Conservation (phyloP, 768 basidiomycete genomes). For the Trametes sanguinea region DNA sequence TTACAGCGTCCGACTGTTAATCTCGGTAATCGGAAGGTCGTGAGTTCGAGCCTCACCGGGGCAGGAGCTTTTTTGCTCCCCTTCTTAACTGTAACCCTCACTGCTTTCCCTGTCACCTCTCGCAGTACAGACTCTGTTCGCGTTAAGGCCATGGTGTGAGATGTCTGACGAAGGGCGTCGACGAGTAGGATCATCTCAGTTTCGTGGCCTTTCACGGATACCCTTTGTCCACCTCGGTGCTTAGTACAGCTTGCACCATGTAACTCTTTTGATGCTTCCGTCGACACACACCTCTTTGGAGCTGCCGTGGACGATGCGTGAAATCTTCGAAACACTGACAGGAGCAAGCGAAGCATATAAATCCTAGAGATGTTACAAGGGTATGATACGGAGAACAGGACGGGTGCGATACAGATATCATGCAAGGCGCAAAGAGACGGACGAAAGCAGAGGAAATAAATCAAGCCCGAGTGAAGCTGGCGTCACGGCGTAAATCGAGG, state of each 20-base stretch:
- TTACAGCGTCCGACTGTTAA: slow-evolving; percentile 79
- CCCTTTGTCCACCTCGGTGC: too few species aligned
- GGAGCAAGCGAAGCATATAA: not conserved
- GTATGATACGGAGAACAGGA: not conserved
- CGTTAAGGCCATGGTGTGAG: too few species aligned
- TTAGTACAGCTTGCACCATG: too few species aligned
- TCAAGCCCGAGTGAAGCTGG: slow-evolving; percentile 3
- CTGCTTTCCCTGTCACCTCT: too few species aligned
- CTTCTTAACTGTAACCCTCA: too few species aligned
- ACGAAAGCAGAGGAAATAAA: slow-evolving; percentile 5
- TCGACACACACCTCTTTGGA: too few species aligned
- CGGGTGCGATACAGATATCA: not conserved
- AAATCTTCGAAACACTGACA: not conserved
- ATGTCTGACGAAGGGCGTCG: too few species aligned
- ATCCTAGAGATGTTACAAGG: slow-evolving; percentile 11
- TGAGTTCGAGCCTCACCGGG: slow-evolving; percentile 68
- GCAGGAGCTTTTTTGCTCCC: slow-evolving; percentile 22
- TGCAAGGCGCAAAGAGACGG: not conserved
- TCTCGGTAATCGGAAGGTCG: slow-evolving; percentile 56
- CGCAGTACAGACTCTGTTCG: too few species aligned
- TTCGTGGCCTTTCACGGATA: too few species aligned
- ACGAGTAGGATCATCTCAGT: too few species aligned
- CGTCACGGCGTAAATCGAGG: slow-evolving; percentile 1
- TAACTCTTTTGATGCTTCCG: too few species aligned
- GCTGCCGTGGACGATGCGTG: too few species aligned